Percentiles rank a stretch among this genome's conserved stretches.
phyloP scores from a whole-genome alignment of 2,329 filamentous ascomycete species.

The Penicillium sp. region DNA sequence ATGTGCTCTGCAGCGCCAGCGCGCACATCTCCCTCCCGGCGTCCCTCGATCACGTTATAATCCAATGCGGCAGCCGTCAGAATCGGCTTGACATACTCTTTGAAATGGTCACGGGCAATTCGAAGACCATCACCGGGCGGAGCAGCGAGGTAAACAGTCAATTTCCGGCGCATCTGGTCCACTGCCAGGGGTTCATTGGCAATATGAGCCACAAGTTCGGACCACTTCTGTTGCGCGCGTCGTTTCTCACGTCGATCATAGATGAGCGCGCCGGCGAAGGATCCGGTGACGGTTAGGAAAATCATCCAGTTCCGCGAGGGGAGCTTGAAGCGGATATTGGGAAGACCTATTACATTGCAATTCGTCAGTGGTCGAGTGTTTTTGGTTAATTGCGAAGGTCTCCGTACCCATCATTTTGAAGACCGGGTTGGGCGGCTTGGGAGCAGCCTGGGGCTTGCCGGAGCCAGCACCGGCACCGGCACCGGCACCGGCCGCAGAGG shows the following conservation, averaged over 20 bases:
- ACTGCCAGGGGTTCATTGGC: conserved; percentile 74
- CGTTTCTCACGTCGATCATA: conserved; percentile 94
- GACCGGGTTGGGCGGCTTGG: conserved; percentile 66
- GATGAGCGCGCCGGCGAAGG: conserved; percentile 78
- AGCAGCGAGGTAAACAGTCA: conserved; percentile 83
- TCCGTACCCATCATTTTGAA: conserved; percentile 69
- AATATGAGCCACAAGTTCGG: conserved; percentile 80
- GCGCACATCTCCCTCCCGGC: conserved; percentile 89
- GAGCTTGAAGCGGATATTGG: conserved; percentile 78
- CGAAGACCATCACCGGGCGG: conserved; percentile 86
- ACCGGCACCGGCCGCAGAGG: conserved; percentile 38
- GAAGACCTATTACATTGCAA: conserved; percentile 64
- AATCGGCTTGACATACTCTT: conserved; percentile 93
- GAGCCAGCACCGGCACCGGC: conserved; percentile 32
- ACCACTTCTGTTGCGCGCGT: conserved; percentile 83
- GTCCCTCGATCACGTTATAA: conserved; percentile 93
- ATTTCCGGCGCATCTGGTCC: conserved; percentile 75
- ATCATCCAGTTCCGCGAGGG: conserved; percentile 98
- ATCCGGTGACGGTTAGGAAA: conserved; percentile 78
- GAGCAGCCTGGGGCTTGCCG: conserved; percentile 44
- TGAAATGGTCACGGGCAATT: conserved; percentile 89
- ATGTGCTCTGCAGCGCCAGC: conserved; percentile 86
- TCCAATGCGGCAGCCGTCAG: conserved; percentile 87
- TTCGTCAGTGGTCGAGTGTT: conserved; percentile 15
- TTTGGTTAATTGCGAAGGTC: background rate